Conservation (phyloP, 1,139 yeast species). For the Protomyces inouyei region DNA sequence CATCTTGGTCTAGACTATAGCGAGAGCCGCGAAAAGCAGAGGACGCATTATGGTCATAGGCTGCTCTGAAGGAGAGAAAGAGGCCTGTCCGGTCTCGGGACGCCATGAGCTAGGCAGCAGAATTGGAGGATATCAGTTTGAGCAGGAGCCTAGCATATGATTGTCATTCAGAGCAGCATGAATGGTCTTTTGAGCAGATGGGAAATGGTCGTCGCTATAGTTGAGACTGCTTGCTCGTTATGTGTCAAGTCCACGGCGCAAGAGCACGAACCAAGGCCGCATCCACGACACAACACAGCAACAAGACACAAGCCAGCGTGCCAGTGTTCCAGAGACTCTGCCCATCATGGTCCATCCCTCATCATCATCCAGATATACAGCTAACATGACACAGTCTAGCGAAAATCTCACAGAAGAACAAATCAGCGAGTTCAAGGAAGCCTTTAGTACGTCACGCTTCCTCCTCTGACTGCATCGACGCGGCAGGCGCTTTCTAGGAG, state of each 20-base stretch:
- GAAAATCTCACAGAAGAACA: conserved; percentile 25
- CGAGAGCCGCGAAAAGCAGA: conserved; percentile 1
- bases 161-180: too few relatives aligned
- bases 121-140: too few relatives aligned
- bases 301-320: too few relatives aligned
- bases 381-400: conserved; percentile 7
- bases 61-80: conserved; percentile 44
- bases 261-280: too few relatives aligned
- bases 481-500: background rate
- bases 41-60: conserved; percentile 41
- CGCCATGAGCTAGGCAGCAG: conserved; percentile 13
- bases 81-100: conserved; percentile 45
- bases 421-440: conserved; percentile 77
- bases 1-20: conserved; percentile 36
- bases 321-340: too few relatives aligned
- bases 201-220: too few relatives aligned
- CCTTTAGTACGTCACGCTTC: conserved; percentile 93
- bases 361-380: background rate
- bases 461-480: background rate
- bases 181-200: too few relatives aligned
- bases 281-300: too few relatives aligned
- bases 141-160: too few relatives aligned
- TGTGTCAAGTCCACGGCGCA: too few relatives aligned
- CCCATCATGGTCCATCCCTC: too few relatives aligned
- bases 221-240: too few relatives aligned